phyloP scores from a whole-genome alignment of 768 basidiomycete species.

The Ephemerocybe angulata region DNA sequence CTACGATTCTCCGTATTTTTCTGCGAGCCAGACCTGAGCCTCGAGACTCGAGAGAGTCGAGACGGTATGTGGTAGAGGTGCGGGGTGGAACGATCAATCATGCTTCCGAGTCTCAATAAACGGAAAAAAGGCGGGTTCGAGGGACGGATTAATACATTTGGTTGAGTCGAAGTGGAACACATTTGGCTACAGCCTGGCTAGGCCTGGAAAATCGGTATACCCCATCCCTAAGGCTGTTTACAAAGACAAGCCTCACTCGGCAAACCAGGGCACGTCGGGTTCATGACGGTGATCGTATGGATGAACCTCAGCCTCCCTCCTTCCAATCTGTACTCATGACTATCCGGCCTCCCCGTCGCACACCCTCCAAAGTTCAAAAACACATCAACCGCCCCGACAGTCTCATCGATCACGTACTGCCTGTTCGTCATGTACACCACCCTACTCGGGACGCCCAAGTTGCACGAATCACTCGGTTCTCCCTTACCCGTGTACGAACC shows the following conservation, averaged over 20 bases:
- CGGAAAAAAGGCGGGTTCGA: too few species aligned
- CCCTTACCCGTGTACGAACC: constrained; percentile 3
- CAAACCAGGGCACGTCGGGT: constrained; percentile 3
- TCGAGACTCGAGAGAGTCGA: too few species aligned
- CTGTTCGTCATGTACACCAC: constrained; percentile 10
- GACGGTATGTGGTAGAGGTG: too few species aligned
- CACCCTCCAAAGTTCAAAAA: constrained; percentile 9
- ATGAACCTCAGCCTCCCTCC: constrained; percentile 10
- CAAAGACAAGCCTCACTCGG: constrained; percentile 11
- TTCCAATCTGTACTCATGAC: constrained; percentile 10
- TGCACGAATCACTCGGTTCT: constrained; percentile 4
- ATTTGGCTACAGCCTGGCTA: too few species aligned
- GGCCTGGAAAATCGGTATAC: background rate
- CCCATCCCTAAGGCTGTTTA: background rate
- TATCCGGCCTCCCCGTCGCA: constrained; percentile 9
- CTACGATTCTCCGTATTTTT: background rate
- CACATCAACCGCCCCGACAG: constrained; percentile 11
- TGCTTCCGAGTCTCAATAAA: too few species aligned
- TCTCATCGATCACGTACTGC: constrained; percentile 11
- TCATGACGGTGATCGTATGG: constrained; percentile 11
- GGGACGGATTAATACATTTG: background rate
- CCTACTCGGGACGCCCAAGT: constrained; percentile 6
- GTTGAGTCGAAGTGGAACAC: too few species aligned
- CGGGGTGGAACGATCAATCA: too few species aligned
- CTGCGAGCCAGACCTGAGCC: too few species aligned